Conservation (phyloP, 495 filamentous ascomycete species). For the Margaritispora aquatica region DNA sequence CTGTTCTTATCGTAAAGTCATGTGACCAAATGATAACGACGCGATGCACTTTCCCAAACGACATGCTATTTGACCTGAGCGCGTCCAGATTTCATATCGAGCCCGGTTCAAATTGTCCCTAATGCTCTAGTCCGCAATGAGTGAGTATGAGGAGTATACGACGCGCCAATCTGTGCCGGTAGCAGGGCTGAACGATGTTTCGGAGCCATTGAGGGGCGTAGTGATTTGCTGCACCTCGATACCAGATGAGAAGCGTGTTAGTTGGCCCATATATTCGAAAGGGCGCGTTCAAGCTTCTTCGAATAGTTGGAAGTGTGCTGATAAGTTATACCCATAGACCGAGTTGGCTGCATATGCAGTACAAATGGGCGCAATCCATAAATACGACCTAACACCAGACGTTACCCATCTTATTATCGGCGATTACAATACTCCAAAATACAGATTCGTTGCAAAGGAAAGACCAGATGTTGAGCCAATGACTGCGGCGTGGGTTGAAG, state of each 20-base stretch:
- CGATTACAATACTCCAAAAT: slow-evolving; percentile 81
- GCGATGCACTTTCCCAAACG: not conserved
- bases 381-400: slow-evolving; percentile 88
- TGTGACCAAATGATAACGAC: not conserved
- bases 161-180: slow-evolving; percentile 2
- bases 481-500: slow-evolving; percentile 74
- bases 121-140: not conserved
- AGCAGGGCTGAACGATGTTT: slow-evolving; percentile 16
- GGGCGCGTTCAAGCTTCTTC: not conserved
- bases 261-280: slow-evolving; percentile 22
- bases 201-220: slow-evolving; percentile 69
- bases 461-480: slow-evolving; percentile 79
- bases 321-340: slow-evolving; percentile 40
- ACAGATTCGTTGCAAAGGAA: slow-evolving; percentile 88
- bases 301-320: not conserved
- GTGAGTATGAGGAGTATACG: not conserved
- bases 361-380: slow-evolving; percentile 82
- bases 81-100: not conserved
- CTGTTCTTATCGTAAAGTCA: not conserved
- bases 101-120: not conserved
- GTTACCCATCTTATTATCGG: slow-evolving; percentile 94
- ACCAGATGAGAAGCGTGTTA: slow-evolving; percentile 71
- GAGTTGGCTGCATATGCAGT: slow-evolving; percentile 59
- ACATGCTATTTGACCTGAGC: not conserved
- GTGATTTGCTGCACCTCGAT: slow-evolving; percentile 92